Base-by-base conservation (phyloP, 768 basidiomycete species). In the Calocybe indica region DNA sequence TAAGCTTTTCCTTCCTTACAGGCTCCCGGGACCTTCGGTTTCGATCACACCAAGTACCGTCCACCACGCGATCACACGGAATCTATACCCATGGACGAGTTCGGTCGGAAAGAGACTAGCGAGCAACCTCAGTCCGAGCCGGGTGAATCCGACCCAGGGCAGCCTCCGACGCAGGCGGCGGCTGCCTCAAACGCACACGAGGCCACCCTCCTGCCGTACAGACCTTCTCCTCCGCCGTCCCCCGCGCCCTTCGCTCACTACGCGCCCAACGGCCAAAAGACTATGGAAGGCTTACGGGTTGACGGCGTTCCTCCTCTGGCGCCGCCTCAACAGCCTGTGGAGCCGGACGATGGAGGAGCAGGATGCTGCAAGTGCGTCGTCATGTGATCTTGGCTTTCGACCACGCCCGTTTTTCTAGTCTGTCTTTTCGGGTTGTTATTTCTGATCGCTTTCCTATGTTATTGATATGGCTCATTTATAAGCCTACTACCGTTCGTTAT, bases 11-110 rank as follows among this genome's bases (percentile, higher is more conserved):
- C 40, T 40, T 45, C 22, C 4, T 28, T 38, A 28, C 49, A 88
- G 88, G 85, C 87, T 12, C 86, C 89, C 7, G 88, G 88, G 13
- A 90, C 87, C 38, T 92, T 92, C 62, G 88, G 83, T 4, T 91
- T 73, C 60, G 83, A 90, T 56, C 74, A 78, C 46, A 70, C 82
- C 6, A 92, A 90, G 63, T 82, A 83, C 56, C 79, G 81, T 6
- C 71, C 73, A 7, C 68, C 70, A 51, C 73, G 67, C 40, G 58
- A 48, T 14, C 67, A 65, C 30, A 64, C 64, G 45, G 72, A 75
- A 58, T 52, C 47, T 43, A 81, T 85, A 42, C 73, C 72, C 13
- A 78, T 86, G 81, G 74, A 79, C 56, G 85, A 88, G 53, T 83
- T 88, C 57, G 84, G 83, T 13, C 69, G 63, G 34, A 69, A 67